Evolutionary conservation across 768 basidiomycete genomes (phyloP), one percentile per base, ranked within the genome.

Genomic region (Trametes elegans): DNA sequence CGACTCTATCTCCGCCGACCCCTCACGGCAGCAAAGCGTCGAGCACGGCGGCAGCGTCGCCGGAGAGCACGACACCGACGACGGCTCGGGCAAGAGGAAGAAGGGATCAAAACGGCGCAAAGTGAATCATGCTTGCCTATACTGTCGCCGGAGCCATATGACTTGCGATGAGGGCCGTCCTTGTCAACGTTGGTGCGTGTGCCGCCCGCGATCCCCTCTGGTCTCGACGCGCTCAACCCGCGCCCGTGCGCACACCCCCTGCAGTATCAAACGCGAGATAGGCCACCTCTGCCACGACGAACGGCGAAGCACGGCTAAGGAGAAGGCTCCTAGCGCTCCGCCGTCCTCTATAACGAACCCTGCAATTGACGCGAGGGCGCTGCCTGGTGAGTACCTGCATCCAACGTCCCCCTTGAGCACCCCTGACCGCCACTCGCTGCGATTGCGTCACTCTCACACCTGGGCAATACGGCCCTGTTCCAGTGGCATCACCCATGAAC

Each of bases 201-300:
- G n/a, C 23, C 43, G 38, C 27, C 48, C 55, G 16, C 14, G 14
- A 8, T 18, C n/a, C 27, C 26, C 45, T 24, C 26, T 31, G 9
- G 32, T 40, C 31, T 45, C 32, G 14, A 49, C 44, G 46, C 59
- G 49, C 61, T 58, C 46, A 36, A 39, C 39, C 49, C 32, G 48
- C 32, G 45, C 16, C 36, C 13, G 29, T 48, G 21, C 27, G 26
- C 34, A n/a, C 41, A 29, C 7, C 42, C 36, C 48, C 23, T 27
- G 44, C 63, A 95, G 94, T 65, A 92, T 98, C 64, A 98, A 98
- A 70, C 85, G 96, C 34, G 95, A 98, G 70, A 98, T 98, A 57
- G 91, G 93, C 0, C 93, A 97, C 73, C 76, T 96, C 13, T 97
- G 94, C 65, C 89, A 92, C 62, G 95, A 96, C 69, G 93, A 95